Base-by-base conservation (phyloP, 441 rosid species). In the Adansonia rubrostipa region DNA sequence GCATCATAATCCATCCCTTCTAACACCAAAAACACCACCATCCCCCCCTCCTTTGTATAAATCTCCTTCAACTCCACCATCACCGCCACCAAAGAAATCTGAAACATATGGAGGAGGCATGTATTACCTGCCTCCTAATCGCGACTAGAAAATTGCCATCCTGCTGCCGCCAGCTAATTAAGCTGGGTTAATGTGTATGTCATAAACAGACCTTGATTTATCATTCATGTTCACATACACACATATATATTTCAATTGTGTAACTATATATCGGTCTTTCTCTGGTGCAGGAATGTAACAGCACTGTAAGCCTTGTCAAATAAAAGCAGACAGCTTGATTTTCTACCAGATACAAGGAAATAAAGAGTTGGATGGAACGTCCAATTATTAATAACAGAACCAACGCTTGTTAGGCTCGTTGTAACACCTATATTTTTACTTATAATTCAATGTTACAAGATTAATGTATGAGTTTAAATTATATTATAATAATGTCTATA, bases 71-170 rank as follows among this genome's bases (percentile, higher is more conserved):
- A 4, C 48, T 3, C 40, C 66, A 10, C 42, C 36, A 15, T 9
- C 61, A 56, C 61, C 61, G 19, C 8, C 47, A 11, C 19, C 45
- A 63, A 13, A 36, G 22, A 65, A 65, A 40, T 33, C 4, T 5
- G 11, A 36, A 24, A 60, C 64, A 60, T 0, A 20, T 4, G 14
- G 15, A 40, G 71, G 71, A 67, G 53, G 28, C 71, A 0, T 44
- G 15, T 66, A 66, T 17, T 44, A 66, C 17, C 50, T 66, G 50
- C 71, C 71, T 66, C 71, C 71, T 1, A 40, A 42, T 66, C 7
- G 50, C 51, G 4, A n/a, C 24, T 66, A 66, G 28, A 66, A 66
- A n/a, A 6, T 17, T 56, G 20, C 8, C 22, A 5, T 28, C 5
- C 19, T 11, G 14, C 0, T 20, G 13, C 13, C n/a, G 36, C 36